These are phyloP conservation scores for Penicillium brasilianum DNA, from an alignment of 2,329 filamentous ascomycete species.

Conservation along the genomic window DNA sequence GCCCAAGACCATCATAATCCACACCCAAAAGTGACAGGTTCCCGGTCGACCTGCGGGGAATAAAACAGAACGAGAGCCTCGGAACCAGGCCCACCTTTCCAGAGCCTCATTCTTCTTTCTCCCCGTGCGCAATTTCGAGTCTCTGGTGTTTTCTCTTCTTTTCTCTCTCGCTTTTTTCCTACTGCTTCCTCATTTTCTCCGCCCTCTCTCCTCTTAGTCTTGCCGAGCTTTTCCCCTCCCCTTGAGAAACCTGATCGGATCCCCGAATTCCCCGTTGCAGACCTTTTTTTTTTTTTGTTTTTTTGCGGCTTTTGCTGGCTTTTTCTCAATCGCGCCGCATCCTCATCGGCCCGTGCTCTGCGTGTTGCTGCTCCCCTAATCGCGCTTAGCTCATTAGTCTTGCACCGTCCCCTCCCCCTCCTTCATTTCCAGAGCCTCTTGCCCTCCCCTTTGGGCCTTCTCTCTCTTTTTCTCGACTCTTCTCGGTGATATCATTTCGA, in stretches of 20 bases:
- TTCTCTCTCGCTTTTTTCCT: neutral
- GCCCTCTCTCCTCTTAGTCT: neutral
- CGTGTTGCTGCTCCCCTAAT: neutral
- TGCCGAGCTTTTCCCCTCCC: neutral
- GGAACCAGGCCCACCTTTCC: conserved; percentile 7
- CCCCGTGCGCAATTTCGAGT: neutral
- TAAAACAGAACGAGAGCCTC: conserved; percentile 9
- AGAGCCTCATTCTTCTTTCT: conserved; percentile 10
- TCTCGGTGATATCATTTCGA: conserved; percentile 11
- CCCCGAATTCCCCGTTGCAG: too few species aligned
- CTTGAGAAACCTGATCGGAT: neutral
- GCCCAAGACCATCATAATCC: too few species aligned
- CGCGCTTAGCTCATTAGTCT: conserved; percentile 2
- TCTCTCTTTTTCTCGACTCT: conserved; percentile 9
- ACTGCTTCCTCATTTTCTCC: neutral
- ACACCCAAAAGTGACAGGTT: conserved; percentile 3
- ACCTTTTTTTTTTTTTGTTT: neutral
- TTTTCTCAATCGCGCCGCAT: neutral
- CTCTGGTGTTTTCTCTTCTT: neutral
- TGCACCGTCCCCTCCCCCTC: neutral
- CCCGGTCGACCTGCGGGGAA: neutral
- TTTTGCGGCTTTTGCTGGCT: neutral
- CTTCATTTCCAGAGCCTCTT: neutral
- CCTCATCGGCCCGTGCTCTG: neutral
- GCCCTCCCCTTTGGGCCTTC: neutral